Base-by-base conservation (phyloP, 495 filamentous ascomycete genomes). In the Penicillium herquei region DNA sequence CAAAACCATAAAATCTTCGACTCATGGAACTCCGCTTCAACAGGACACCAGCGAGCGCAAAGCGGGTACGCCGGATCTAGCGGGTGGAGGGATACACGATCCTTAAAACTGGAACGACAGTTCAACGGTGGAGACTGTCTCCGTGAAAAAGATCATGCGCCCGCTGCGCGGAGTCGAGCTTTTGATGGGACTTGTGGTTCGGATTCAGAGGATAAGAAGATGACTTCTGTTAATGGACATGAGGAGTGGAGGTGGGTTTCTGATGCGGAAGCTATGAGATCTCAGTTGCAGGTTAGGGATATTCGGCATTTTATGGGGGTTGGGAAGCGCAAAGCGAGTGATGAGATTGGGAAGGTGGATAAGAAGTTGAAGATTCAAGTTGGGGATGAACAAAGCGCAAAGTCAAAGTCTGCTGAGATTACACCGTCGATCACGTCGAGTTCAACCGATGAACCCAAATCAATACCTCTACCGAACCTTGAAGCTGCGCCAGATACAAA, bases 31-130 rank as follows among this genome's bases (percentile, higher is more conserved):
- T 87, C 87, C 17, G 82, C 82, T 13, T 83, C 87, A 0, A 86
- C 89, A 6, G 92, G 92, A 49, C 90, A 96, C 67, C 91, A 96
- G 70, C 77, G 80, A 32, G 84, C 86, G 54, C 85, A 92, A 35
- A 82, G 82, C 50, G 49, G 49, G 0, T 71, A 85, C 8, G 72
- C 78, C 11, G 78, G 75, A 34, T 83, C 83, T 33, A 84, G 76
- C 0, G 81, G 83, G 66, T 95, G 90, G 91, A 83, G 87, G 16
- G 78, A 84, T 31, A 85, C 84, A 6, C 80, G 90, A 14, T 78
- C 78, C 11, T 51, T 74, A 21, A 93, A 92, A 67, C 73, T 96
- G 14, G 73, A 76, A 31, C 71, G 76, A 46, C 90, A 96, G 61
- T 91, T 91, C 69, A 67, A 69, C 7, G 53, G 49, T 26, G 57